Conservation (phyloP, 73 alveolate species). For the Paramecium sonneborni region DNA sequence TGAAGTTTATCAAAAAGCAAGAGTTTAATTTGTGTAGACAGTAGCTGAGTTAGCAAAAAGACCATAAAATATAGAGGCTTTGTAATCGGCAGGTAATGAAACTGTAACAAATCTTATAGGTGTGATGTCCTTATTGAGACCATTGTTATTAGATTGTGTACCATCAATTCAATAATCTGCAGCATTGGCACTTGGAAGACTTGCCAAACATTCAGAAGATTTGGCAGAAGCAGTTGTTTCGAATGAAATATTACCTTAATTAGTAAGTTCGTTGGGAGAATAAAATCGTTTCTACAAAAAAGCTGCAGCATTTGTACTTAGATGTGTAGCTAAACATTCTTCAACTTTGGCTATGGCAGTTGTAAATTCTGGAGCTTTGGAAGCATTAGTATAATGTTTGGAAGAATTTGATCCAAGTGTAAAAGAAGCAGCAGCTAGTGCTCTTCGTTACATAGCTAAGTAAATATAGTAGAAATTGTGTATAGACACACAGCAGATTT, state of each 20-base stretch:
- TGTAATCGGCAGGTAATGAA: slow-evolving; percentile 89
- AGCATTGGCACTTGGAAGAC: slow-evolving; percentile 99
- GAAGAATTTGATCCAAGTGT: slow-evolving; percentile 99
- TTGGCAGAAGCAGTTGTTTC: slow-evolving; percentile 98
- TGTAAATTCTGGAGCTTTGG: slow-evolving; percentile 99
- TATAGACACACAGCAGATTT: slow-evolving; percentile 89
- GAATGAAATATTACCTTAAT: slow-evolving; percentile 97
- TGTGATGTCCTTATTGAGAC: slow-evolving; percentile 98
- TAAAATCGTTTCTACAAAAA: slow-evolving; percentile 98
- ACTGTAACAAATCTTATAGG: slow-evolving; percentile 65
- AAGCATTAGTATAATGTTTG: slow-evolving; percentile 97
- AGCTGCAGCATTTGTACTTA: slow-evolving; percentile 99
- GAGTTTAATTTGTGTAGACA: slow-evolving; percentile 99
- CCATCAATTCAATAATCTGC: slow-evolving; percentile 99
- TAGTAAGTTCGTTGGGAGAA: slow-evolving; percentile 96
- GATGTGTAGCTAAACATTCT: slow-evolving; percentile 99
- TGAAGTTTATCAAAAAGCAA: slow-evolving; percentile 98
- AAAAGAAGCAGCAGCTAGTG: slow-evolving; percentile 99
- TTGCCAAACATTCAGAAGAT: slow-evolving; percentile 97
- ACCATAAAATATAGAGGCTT: slow-evolving; percentile 99
- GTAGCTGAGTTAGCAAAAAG: slow-evolving; percentile 99
- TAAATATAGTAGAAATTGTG: not conserved
- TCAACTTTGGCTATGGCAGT: slow-evolving; percentile 99
- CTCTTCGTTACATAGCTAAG: slow-evolving; percentile 95
- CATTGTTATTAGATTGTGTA: slow-evolving; percentile 97